Base-by-base conservation (phyloP, 139 green algal genomes). In the Zygnema cylindricum region DNA sequence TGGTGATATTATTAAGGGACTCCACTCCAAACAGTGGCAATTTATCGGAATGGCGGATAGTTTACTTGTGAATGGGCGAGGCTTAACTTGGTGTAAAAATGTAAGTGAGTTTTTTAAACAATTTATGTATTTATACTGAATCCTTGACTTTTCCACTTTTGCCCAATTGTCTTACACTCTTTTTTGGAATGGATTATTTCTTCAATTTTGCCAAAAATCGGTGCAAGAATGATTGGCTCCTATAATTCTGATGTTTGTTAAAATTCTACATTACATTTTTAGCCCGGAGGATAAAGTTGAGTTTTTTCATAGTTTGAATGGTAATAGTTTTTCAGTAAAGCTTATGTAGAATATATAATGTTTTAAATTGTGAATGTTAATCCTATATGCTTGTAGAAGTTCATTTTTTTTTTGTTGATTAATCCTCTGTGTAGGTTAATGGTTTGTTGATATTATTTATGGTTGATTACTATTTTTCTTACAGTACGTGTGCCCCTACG, bases 61-160 rank as follows among this genome's bases (percentile, higher is more conserved):
- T 11, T 79, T n/a, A 3, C 71, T 79, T 16, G 21, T 79, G 11
- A 79, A 79, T 16, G 71, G 71, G 11, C 71, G 71, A 16, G 71
- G 71, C 3, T 23, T 3, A 16, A 16, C 21, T 16, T 11, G 21
- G 16, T 79, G 71, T 16, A 11, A 41, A 40, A 43, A 79, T 41
- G 49, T 63, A 7, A 25, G 49, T 16, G 49, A 63, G 49, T 63
- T 7, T 16, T 98, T 82, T 92, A 98, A 69, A 94, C 98, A 0
- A 97, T 98, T 92, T 82, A 82, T 92, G 30, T 49, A 79, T 90
- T 23, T 3, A 23, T 25, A 16, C 71, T 16, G 7, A 25, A 57
- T 49, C 11, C 7, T 11, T 49, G 7, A 16, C 71, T 79, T 79
- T 49, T 79, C 11, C 11, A 43, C 40, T 79, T 79, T 79, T 79